Conservation (phyloP, 495 filamentous ascomycete genomes). For the Ascobolus immersus region DNA sequence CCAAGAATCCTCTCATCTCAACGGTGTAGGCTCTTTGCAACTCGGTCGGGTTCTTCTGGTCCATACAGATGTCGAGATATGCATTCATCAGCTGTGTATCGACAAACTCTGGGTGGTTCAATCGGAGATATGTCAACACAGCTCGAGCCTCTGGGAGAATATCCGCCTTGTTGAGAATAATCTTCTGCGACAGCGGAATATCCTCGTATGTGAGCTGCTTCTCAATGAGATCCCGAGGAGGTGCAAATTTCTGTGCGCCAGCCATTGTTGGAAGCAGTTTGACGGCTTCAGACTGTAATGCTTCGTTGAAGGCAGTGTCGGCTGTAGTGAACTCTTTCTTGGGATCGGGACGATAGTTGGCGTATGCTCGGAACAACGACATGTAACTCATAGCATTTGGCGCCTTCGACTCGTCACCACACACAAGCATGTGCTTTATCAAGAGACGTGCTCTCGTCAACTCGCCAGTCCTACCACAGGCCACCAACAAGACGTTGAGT, state of each 20-base stretch:
- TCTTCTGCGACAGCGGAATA: constrained; percentile 6
- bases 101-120: constrained; percentile 5
- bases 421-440: constrained; percentile 13
- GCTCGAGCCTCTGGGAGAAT: constrained; percentile 9
- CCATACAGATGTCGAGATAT: constrained; percentile 11
- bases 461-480: constrained; percentile 13
- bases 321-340: too few relatives aligned
- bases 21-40: constrained; percentile 7
- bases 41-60: constrained; percentile 3
- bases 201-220: neutral
- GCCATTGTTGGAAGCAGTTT: neutral
- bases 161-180: constrained; percentile 8
- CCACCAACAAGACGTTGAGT: constrained; percentile 12
- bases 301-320: too few relatives aligned
- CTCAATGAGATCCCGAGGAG: neutral
- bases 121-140: constrained; percentile 9
- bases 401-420: constrained; percentile 3
- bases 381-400: constrained; percentile 13
- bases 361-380: constrained; percentile 12
- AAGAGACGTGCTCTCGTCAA: constrained; percentile 14
- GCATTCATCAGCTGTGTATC: constrained; percentile 14
- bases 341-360: constrained; percentile 8
- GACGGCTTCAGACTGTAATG: too few relatives aligned
- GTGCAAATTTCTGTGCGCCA: neutral
- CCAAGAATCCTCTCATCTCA: neutral